Base-by-base conservation (phyloP, 768 basidiomycete genomes). In the Boletus edulis region DNA sequence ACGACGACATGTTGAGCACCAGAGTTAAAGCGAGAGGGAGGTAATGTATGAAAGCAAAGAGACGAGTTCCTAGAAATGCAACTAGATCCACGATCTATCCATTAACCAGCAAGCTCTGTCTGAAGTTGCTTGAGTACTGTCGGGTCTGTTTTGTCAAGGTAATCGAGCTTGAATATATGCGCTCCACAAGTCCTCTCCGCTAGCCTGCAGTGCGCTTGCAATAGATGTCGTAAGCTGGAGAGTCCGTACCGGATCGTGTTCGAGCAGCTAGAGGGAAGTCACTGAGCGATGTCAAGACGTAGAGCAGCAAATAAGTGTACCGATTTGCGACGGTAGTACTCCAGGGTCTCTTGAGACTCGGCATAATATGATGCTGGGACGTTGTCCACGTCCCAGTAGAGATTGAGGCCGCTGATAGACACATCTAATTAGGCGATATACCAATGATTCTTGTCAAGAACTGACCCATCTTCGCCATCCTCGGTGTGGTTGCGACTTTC, bases 121-220 rank as follows among this genome's bases (percentile, higher is more conserved):
- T 83, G 79, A 46, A 93, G 81, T 66, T 91, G 89, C 58, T 82
- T 77, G 15, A 93, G 74, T n/a, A 94, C 81, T 2, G 80, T 75
- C 4, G 87, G 82, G 66, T 94, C 92, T 17, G 87, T 81, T 58
- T 83, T 81, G 10, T 75, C 71, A 14, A 94, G 75, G 64, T 85
- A 90, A 12, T 68, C 70, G 7, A 71, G 70, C 53, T 87, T 81
- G 71, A 95, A 86, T 8, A 73, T 71, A 18, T 78, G 73, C 1
- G 79, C 69, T 9, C 90, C 82, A 56, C 80, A 82, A 12, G 70
- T 69, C 11, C 73, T 75, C 66, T 88, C 86, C 0, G 86, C 89
- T 58, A n/a, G 87, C 81, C 55, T 80, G 79, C 35, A 94, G 68
- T 20, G 82, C 78, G 18, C 70, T 69, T 4, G 76, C 78, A 49